Evolutionary conservation across 345 rosid genomes (phyloP), one percentile per base, ranked within the genome.

Genomic region (Hibiscus syriacus): DNA sequence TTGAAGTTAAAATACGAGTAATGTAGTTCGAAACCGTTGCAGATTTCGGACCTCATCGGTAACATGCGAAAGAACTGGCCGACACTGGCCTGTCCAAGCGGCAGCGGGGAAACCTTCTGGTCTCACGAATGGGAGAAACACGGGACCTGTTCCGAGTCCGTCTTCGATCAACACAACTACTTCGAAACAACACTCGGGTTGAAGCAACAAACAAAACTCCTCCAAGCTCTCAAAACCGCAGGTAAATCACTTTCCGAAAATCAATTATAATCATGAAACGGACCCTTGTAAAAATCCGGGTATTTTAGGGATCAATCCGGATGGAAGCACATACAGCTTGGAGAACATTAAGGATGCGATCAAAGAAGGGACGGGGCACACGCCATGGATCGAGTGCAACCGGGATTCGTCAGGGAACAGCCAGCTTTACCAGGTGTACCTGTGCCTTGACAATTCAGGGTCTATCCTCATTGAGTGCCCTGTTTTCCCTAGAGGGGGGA

Each of bases 61-160:
- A 80, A 76, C n/a, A 83, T 94, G 95, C 72, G 70, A 72, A 76
- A 30, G 80, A 77, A 74, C 41, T 94, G 99, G 97, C 96, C 97
- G 8, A 76, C 99, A 12, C 78, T 94, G 25, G 78, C 96, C 13
- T 94, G 99, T 54, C 97, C 99, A 0, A 85, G 92, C 64, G 67
- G 79, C 50, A 65, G 74, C 20, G 92, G 95, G 6, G 64, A 74
- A 9, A 46, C 53, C 0, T 94, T 94, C 17, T 94, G 99, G 99
- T 66, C 88, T 3, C 99, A 89, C 41, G 97, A 94, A 71, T 94
- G 99, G 97, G 89, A 85, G 41, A 94, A 94, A 60, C 99, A 94
- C 25, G 99, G 99, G 0, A 94, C 97, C 2, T 94, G 99, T 78
- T 87, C 97, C 0, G 86, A 94, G 79, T 81, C 92, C 1, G 79